Evolutionary conservation across 768 basidiomycete species (phyloP).

Genomic region (Lactifluus echinatus): DNA sequence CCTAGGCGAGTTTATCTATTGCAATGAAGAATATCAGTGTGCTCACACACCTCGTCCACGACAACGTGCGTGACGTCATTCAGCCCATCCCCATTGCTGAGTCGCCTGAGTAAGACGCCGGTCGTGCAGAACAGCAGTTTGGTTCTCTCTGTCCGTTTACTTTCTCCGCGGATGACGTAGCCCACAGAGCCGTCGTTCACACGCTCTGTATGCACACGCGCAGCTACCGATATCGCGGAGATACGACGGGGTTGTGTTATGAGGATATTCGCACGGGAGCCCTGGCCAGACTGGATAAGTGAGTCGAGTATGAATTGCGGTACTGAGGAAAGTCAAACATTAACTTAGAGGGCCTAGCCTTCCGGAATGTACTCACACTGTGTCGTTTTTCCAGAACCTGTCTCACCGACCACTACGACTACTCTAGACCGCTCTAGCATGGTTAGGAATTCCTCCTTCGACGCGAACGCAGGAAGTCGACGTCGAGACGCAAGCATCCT

Average conservation of each 20-base stretch:
- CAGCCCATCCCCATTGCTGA: constrained; percentile 67
- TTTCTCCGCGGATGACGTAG: constrained; percentile 86
- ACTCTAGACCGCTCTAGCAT: constrained; percentile 52
- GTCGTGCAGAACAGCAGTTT: constrained; percentile 88
- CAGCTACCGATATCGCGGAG: constrained; percentile 81
- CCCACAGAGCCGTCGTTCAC: constrained; percentile 72
- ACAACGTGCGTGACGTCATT: constrained; percentile 72
- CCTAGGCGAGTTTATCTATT: constrained; percentile 34
- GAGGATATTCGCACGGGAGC: constrained; percentile 64
- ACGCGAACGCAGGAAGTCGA: constrained; percentile 69
- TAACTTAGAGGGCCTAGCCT: not conserved
- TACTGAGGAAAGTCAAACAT: constrained; percentile 33
- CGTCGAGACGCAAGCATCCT: constrained; percentile 47
- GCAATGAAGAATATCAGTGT: not conserved
- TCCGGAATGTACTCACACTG: constrained; percentile 42
- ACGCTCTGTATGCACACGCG: constrained; percentile 78
- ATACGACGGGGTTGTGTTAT: constrained; percentile 87
- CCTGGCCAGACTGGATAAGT: constrained; percentile 51
- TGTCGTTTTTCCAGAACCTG: constrained; percentile 89
- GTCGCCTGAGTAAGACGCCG: constrained; percentile 77
- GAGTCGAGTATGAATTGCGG: constrained; percentile 89
- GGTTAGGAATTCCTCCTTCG: constrained; percentile 52
- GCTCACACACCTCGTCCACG: constrained; percentile 69
- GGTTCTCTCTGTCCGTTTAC: constrained; percentile 53
- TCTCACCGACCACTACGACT: constrained; percentile 85